phyloP scores from a whole-genome alignment of 2,329 filamentous ascomycete genomes.

The Thielaviopsis punctulata region DNA sequence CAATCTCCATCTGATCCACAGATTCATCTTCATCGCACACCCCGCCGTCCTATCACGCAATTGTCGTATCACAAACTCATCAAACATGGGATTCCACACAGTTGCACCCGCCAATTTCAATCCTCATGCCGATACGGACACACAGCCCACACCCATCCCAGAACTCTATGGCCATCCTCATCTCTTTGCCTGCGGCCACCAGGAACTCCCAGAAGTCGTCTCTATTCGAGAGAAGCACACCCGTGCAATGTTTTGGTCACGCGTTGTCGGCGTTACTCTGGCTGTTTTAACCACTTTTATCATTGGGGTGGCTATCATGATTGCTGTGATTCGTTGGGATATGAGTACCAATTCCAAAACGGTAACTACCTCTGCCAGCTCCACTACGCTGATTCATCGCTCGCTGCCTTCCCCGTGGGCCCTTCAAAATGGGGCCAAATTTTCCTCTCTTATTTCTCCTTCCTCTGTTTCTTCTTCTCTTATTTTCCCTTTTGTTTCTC shows the following conservation, averaged over 20 bases:
- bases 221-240: neutral
- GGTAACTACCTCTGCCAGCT: neutral
- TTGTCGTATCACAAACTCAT: neutral
- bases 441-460: neutral
- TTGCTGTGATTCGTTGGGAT: neutral
- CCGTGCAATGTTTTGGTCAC: neutral
- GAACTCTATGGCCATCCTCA: neutral
- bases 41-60: neutral
- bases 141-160: neutral
- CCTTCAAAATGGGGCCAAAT: neutral
- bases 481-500: conserved; percentile 4
- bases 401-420: neutral
- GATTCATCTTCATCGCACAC: neutral
- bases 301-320: neutral
- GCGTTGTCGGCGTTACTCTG: neutral
- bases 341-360: neutral
- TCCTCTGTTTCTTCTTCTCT: neutral
- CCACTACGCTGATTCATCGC: neutral
- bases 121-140: neutral
- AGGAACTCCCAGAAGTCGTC: neutral
- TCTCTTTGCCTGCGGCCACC: neutral
- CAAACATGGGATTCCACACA: neutral
- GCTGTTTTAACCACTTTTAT: neutral
- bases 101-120: neutral
- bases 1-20: too few species aligned